Base-by-base conservation (phyloP, 331 rosid genomes). In the Saraca asoca region DNA sequence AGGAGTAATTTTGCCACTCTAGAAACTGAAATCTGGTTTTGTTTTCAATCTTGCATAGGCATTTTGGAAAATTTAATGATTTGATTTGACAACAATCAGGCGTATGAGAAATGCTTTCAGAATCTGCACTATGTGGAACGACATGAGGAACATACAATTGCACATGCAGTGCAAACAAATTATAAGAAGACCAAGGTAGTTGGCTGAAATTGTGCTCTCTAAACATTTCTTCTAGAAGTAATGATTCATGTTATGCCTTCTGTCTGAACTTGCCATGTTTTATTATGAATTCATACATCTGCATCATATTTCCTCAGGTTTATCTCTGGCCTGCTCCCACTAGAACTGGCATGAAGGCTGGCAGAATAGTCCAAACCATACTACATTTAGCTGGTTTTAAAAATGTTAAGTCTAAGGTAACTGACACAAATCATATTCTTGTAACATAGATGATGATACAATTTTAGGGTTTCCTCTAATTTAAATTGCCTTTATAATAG, bases 301-400 rank as follows among this genome's bases (percentile, higher is more conserved):
- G 48, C 50, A 56, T 59, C 13, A 66, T 60, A 43, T 52, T 19
- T 33, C 66, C 59, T 10, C 16, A 93, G 98, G 87, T 93, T 50
- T 89, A 93, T 87, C 95, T 93, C 44, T 93, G 98, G 98, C 98
- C 98, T 65, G 98, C 96, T 57, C 66, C 88, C 17, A 90, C 96
- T 51, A 63, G 76, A 51, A 87, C 91, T 2, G 98, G 96, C 18
- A 79, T 93, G 90, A 82, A 82, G 78, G 98, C 96, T 0, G 98
- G 98, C 39, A 82, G 85, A 82, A 85, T 82, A 43, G 94, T 88
- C 31, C 87, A 93, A 85, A 81, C 87, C 66, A 85, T 93, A 58
- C 78, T 93, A 70, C 74, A 82, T 71, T 81, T 87, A 73, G 96
- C 95, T 38, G 98, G 98, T 65, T 93, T 85, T 67, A 89, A 93